phyloP scores from a whole-genome alignment of 768 basidiomycete species.

The Filobasidium floriforme region DNA sequence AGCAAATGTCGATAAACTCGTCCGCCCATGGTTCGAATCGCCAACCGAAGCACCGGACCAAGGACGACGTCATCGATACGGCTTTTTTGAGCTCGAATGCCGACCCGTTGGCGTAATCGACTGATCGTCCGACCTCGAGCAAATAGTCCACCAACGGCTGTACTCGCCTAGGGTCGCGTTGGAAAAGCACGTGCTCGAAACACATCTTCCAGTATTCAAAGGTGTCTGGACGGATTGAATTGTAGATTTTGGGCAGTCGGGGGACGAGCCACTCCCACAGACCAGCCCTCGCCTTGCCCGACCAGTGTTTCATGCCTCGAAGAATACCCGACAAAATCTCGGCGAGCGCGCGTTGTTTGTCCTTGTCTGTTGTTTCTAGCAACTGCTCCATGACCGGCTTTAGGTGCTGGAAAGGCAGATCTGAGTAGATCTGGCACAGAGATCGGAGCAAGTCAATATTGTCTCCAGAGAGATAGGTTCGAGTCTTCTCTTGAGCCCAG shows the following conservation, averaged over 20 bases:
- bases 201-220: slow-evolving; percentile 35
- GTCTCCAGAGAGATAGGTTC: slow-evolving; percentile 54
- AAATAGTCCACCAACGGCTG: slow-evolving; percentile 69
- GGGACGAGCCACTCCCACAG: slow-evolving; percentile 68
- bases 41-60: slow-evolving; percentile 60
- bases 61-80: slow-evolving; percentile 57
- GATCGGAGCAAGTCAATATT: slow-evolving; percentile 48
- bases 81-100: slow-evolving; percentile 79
- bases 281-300: slow-evolving; percentile 49
- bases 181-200: slow-evolving; percentile 60
- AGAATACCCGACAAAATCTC: slow-evolving; percentile 70
- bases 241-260: slow-evolving; percentile 58
- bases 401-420: slow-evolving; percentile 59
- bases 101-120: slow-evolving; percentile 76
- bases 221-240: slow-evolving; percentile 78
- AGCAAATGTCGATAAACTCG: slow-evolving; percentile 61
- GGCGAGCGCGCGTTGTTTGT: slow-evolving; percentile 77
- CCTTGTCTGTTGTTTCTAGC: slow-evolving; percentile 58
- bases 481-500: slow-evolving; percentile 75
- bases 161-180: slow-evolving; percentile 73
- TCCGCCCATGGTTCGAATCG: slow-evolving; percentile 63
- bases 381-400: slow-evolving; percentile 57
- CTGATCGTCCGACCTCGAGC: slow-evolving; percentile 54
- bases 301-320: slow-evolving; percentile 79
- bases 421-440: slow-evolving; percentile 64